Evolutionary conservation across 2,329 filamentous ascomycete species (phyloP), one percentile per base, ranked within the genome.

Genomic region (Botryotinia convoluta): DNA sequence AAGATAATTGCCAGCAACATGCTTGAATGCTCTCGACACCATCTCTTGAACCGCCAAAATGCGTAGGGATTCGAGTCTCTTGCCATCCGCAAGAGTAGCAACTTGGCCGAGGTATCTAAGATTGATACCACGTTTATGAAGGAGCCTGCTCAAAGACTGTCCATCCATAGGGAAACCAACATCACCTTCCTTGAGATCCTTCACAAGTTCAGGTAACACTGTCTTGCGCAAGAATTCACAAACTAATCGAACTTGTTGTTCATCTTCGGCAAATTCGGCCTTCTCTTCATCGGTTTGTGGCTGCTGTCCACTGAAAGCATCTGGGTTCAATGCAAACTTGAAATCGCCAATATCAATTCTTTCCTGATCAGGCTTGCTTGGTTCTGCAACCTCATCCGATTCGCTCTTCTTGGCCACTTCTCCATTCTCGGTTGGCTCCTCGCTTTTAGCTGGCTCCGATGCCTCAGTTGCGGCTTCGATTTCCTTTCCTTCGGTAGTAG

Each of bases 131-230:
- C 95, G 93, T 87, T 97, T 97, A 86, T 99, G 96, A 80, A 99
- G 87, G 69, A 98, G 88, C 77, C 91, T 90, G 79, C 92, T 93
- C 74, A 99, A 86, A 32, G 95, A 98, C 80, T 93, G 89, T n/a
- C 96, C 96, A 79, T 99, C 97, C 94, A 98, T 98, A 20, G 96
- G 96, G 85, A 98, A 98, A 79, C 95, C 96, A 77, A 97, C 92
- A 78, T 99, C 95, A 10, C 94, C 95, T 77, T 97, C 93, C 80
- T 92, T 92, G 74, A 99, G 88, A 79, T 99, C 95, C 75, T 92
- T 90, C 73, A 98, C 84, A 73, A 99, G 87, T 72, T 92, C 89
- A n/a, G 95, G 94, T 76, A 99, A 92, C 72, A 94, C 89, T 74
- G 92, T 91, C 14, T 90, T 87, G 14, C 90, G 89, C 68, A 99